Percentiles rank a stretch among this genome's conserved stretches.
These are phyloP conservation scores for Debaryomyces subglobosus DNA, from an alignment of 1,139 yeast species.

Conservation along the genomic window DNA sequence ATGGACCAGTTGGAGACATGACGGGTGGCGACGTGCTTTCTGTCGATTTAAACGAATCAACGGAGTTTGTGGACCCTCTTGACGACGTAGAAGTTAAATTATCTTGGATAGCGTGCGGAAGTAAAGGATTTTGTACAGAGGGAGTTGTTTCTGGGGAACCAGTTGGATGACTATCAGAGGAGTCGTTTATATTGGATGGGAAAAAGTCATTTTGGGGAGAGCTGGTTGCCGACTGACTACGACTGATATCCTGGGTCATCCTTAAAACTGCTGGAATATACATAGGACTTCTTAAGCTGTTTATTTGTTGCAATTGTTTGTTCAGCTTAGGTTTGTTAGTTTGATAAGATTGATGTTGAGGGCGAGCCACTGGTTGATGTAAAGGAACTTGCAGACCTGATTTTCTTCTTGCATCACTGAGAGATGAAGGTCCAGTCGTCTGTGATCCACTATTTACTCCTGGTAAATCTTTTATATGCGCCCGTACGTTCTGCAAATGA, in stretches of 20 bases:
- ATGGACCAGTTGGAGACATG: constrained; percentile 15
- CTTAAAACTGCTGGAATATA: constrained; percentile 90
- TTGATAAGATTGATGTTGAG: constrained; percentile 9
- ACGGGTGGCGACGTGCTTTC: constrained; percentile 26
- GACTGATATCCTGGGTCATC: constrained; percentile 30
- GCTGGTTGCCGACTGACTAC: constrained; percentile 9
- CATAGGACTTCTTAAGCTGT: constrained; percentile 79
- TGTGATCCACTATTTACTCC: constrained; percentile 23
- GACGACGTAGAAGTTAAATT: constrained; percentile 13
- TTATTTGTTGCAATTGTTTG: constrained; percentile 55
- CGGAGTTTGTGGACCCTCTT: constrained; percentile 36
- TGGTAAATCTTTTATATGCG: constrained; percentile 6
- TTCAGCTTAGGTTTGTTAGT: constrained; percentile 7
- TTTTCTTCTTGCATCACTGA: constrained; percentile 22
- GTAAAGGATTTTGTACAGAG: not conserved
- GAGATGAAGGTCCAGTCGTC: constrained; percentile 20
- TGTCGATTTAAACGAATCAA: constrained; percentile 40
- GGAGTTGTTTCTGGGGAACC: constrained; percentile 8
- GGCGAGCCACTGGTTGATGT: constrained; percentile 8
- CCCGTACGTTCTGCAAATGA: constrained; percentile 13
- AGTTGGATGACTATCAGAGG: not conserved
- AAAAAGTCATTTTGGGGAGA: not conserved
- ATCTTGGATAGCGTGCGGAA: constrained; percentile 8
- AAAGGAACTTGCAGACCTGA: constrained; percentile 7
- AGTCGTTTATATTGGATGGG: not conserved